Evolutionary conservation across 148 eudicot genomes (phyloP), one percentile per base, ranked within the genome.

Genomic region (Rhododendron williamsianum): DNA sequence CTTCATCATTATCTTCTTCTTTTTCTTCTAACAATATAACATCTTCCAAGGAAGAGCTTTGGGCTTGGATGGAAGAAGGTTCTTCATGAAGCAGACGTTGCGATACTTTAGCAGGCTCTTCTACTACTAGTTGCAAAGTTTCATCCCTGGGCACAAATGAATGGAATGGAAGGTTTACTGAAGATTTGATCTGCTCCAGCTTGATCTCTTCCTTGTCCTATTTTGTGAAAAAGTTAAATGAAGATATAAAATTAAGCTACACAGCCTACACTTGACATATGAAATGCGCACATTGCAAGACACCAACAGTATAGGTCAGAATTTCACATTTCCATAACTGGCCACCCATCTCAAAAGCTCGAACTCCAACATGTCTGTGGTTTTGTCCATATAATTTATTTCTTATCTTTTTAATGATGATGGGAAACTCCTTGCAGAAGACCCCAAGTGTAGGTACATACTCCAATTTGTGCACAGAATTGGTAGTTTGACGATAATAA

Each of bases 101-200:
- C 3, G 76, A 36, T 45, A 84, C 49, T 84, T 84, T 82, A 33
- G 84, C 86, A 76, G 87, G 81, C 58, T 90, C 92, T 81, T 87
- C 74, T 25, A 72, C 83, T 76, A 78, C 81, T 27, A 81, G 81
- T 43, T 90, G 89, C 38, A 86, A 77, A 46, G 78, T 81, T 52
- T 89, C 89, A 79, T 80, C 86, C 35, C 46, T 89, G 46, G 87
- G 89, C 25, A 80, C 78, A 85, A 95, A 97, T 67, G 98, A 87
- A 85, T 92, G 94, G 87, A 96, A 96, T 5, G 96, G 98, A 73
- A 95, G 93, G 88, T 86, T 92, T 63, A 97, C 95, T 2, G 94
- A 89, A 84, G 99, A 92, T 71, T 93, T 94, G 23, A 97, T 97
- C 94, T 95, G 93, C 89, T 92, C 95, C 87, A 97, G 86, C 88